These are phyloP conservation scores for Trypanosoma conorhini DNA, from an alignment of 208 protist genomes.

Conservation along the genomic window DNA sequence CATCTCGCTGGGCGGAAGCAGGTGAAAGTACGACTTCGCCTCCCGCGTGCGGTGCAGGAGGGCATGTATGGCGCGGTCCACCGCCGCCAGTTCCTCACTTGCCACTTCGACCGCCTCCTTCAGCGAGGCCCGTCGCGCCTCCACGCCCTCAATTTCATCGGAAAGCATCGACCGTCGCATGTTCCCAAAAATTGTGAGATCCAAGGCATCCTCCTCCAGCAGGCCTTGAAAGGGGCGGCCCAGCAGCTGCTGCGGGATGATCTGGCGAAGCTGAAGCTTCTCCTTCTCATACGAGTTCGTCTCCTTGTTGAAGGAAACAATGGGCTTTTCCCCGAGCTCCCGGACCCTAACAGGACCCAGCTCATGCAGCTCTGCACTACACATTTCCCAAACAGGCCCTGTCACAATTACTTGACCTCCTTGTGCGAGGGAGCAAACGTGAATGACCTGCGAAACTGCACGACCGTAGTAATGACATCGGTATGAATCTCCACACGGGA, in stretches of 20 bases:
- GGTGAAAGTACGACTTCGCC: slow-evolving; percentile 70
- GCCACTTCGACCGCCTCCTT: slow-evolving; percentile 50
- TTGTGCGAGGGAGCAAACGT: slow-evolving; percentile 61
- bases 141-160: slow-evolving; percentile 69
- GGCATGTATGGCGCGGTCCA: slow-evolving; percentile 43
- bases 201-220: slow-evolving; percentile 27
- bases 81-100: slow-evolving; percentile 49
- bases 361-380: slow-evolving; percentile 50
- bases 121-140: slow-evolving; percentile 43
- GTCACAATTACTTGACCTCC: slow-evolving; percentile 83
- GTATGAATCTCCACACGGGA: slow-evolving; percentile 49
- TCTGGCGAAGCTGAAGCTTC: slow-evolving; percentile 59
- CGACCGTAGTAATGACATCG: slow-evolving; percentile 84
- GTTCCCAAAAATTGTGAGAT: slow-evolving; percentile 45
- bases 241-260: slow-evolving; percentile 47
- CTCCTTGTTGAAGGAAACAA: slow-evolving; percentile 72
- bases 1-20: slow-evolving; percentile 83
- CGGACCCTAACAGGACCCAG: slow-evolving; percentile 51
- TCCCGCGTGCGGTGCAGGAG: slow-evolving; percentile 44
- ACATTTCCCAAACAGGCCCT: slow-evolving; percentile 67
- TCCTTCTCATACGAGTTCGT: slow-evolving; percentile 72
- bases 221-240: slow-evolving; percentile 48
- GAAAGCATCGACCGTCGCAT: slow-evolving; percentile 49
- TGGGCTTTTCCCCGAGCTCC: slow-evolving; percentile 54
- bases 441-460: slow-evolving; percentile 78